phyloP scores from a whole-genome alignment of 2,329 filamentous ascomycete genomes.

The Aspergillus sp. region DNA sequence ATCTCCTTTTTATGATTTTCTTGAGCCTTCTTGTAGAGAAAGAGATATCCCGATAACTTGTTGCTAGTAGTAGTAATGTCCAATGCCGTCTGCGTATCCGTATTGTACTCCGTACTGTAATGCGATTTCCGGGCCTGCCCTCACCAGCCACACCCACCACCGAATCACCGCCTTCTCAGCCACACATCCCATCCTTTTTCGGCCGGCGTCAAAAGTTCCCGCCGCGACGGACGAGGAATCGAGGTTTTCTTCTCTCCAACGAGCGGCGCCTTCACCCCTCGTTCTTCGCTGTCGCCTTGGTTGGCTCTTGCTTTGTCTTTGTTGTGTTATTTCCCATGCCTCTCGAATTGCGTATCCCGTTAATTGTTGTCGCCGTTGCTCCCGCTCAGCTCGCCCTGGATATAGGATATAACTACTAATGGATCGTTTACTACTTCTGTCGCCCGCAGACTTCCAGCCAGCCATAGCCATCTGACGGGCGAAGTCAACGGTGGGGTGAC shows the following conservation, averaged over 20 bases:
- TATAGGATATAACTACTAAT: slow-evolving; percentile 32
- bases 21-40: neutral
- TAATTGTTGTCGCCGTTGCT: neutral
- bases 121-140: neutral
- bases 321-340: neutral
- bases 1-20: neutral
- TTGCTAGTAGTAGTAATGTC: no score
- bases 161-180: slow-evolving; percentile 3
- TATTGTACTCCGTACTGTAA: slow-evolving; percentile 1
- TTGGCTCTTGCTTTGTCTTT: neutral
- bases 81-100: no score
- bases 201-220: slow-evolving; percentile 8
- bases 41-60: no score
- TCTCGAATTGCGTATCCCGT: neutral
- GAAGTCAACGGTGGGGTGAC: slow-evolving; percentile 45
- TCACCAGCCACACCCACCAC: slow-evolving; percentile 4
- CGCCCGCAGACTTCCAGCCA: slow-evolving; percentile 43
- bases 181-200: slow-evolving; percentile 7
- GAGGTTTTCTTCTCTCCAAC: slow-evolving; percentile 13
- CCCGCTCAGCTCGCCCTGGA: slow-evolving; percentile 3
- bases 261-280: slow-evolving; percentile 13
- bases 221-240: slow-evolving; percentile 8
- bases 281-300: slow-evolving; percentile 5
- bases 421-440: slow-evolving; percentile 46
- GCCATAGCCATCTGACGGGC: slow-evolving; percentile 52